Percentiles rank a stretch among this genome's conserved stretches.
Evolutionary conservation across 768 basidiomycete species (phyloP).

Genomic region (Auricularia sp.): DNA sequence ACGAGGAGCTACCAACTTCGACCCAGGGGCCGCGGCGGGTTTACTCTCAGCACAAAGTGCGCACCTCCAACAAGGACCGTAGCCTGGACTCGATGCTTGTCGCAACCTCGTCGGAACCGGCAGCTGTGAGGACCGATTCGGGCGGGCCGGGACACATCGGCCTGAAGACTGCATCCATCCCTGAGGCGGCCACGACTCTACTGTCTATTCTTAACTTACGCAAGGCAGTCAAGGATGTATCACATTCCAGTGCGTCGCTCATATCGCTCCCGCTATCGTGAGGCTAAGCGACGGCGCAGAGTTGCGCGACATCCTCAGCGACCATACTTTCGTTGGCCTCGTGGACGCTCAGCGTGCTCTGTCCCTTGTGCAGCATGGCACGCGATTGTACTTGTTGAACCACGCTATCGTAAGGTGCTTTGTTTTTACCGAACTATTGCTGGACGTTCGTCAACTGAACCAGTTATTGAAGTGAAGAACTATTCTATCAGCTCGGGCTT

Average conservation of each 20-base stretch:
- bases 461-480: conserved; percentile 56
- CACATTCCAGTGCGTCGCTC: conserved; percentile 54
- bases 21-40: conserved; percentile 10
- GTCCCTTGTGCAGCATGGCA: conserved; percentile 78
- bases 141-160: neutral
- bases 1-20: neutral
- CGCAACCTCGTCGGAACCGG: conserved; percentile 9
- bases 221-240: conserved; percentile 42
- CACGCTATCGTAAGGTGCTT: conserved; percentile 77
- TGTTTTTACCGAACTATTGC: neutral
- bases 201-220: conserved; percentile 67
- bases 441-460: no score
- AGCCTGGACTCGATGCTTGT: conserved; percentile 94
- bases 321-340: conserved; percentile 88
- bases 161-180: conserved; percentile 28
- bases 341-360: conserved; percentile 66
- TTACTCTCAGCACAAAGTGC: conserved; percentile 81
- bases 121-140: neutral
- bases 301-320: conserved; percentile 70
- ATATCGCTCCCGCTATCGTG: neutral
- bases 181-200: conserved; percentile 67
- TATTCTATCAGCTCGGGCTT: conserved; percentile 90
- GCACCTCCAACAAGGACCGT: conserved; percentile 77
- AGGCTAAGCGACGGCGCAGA: conserved; percentile 34
- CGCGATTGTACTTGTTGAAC: conserved; percentile 83